Percentiles rank a stretch among this genome's conserved stretches.
phyloP scores from a whole-genome alignment of 176 grass and related monocot species.

The Thinopyrum elongatum region DNA sequence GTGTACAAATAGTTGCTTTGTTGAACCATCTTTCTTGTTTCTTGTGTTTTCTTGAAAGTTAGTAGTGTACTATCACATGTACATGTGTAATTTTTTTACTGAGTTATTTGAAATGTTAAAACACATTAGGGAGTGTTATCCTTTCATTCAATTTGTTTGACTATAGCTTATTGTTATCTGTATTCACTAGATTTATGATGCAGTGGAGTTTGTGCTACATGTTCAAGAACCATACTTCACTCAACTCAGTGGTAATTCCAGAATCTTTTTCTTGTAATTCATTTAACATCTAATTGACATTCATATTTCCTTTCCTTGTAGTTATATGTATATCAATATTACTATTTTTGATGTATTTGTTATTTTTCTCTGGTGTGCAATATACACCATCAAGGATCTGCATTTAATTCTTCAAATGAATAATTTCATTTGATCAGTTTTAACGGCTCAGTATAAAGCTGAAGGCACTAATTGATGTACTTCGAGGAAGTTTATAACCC shows the following conservation, averaged over 20 bases:
- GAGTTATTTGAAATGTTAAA: neutral
- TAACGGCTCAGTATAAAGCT: neutral
- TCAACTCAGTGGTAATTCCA: constrained; percentile 61
- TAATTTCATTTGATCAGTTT: neutral
- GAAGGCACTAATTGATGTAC: neutral
- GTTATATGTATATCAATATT: neutral
- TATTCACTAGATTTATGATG: constrained; percentile 51
- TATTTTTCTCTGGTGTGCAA: neutral
- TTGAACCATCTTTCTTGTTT: neutral
- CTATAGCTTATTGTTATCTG: constrained; percentile 5
- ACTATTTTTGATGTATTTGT: neutral
- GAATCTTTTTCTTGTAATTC: neutral
- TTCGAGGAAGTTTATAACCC: neutral
- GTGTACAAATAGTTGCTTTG: neutral
- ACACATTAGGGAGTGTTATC: neutral
- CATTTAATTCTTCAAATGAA: neutral
- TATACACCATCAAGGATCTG: constrained; percentile 1
- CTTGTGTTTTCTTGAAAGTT: neutral
- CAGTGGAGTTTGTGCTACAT: constrained; percentile 72
- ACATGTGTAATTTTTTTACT: neutral
- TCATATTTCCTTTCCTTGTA: neutral
- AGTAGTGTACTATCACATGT: neutral
- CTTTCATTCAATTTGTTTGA: neutral
- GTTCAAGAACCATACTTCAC: constrained; percentile 95
- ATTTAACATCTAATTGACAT: neutral